Base-by-base conservation (phyloP, 2,329 filamentous ascomycete species). In the Alternaria sp. region DNA sequence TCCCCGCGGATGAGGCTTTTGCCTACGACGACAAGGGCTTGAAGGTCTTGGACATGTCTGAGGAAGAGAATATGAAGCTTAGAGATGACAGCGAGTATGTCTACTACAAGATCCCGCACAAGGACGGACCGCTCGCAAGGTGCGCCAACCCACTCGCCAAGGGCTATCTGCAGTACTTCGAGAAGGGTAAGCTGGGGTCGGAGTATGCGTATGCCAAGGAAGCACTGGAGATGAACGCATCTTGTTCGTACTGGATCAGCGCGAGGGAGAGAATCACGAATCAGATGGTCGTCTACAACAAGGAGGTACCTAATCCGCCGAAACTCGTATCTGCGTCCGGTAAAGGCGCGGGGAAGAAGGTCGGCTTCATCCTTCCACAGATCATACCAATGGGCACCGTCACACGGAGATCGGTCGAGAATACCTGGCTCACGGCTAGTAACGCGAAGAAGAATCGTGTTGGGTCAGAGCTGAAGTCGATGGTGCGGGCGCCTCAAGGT, bases 161-260 rank as follows among this genome's bases (percentile, higher is more conserved):
- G 80, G 88, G 91, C 11, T 99, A 98, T 72, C 83, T 97, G 61
- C 80, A 89, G 55, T 97, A 96, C 77, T 98, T 99, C 73, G 96
- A 99, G 73, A 92, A 91, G 36, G 95, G 93, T 0, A 92, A 87
- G 0, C 83, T 99, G 4, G 92, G 93, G 0, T 98, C 95, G 0
- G 91, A 97, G 78, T 98, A 91, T 73, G 79, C 89, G 0, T 95
- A 97, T 73, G 96, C 96, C 0, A 98, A 96, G 75, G 93, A 97
- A 78, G 96, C 96, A 0, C 83, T 99, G 46, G 92, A 98, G 72
- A 99, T 99, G 96, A 99, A 99, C 72, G 93, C 96, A 0, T 97
- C 93, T 0, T 99, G 96, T 77, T 98, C 95, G 1, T 99, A 99
- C 80, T 99, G 96, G 96, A 98, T 99, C 72, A 97, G 93, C 73